Percentiles rank a stretch among this genome's conserved stretches.
Conservation (phyloP, 805 yeast species). For the Wickerhamiella brachini region DNA sequence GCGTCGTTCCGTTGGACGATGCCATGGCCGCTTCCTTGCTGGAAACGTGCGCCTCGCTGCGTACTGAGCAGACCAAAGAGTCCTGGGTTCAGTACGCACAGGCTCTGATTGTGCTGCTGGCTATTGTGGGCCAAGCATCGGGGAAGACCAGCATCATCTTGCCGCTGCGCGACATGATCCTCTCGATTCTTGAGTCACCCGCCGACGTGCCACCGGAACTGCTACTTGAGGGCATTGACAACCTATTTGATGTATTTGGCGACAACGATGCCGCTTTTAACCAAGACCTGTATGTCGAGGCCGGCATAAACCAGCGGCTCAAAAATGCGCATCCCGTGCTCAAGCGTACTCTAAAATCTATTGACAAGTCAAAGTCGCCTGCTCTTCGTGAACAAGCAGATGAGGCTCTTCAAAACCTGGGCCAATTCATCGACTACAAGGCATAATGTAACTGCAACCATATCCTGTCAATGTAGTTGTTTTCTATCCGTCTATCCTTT, state of each 20-base stretch:
- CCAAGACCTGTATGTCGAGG: slow-evolving; percentile 45
- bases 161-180: slow-evolving; percentile 5
- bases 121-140: background rate
- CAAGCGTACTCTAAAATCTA: slow-evolving; percentile 40
- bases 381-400: slow-evolving; percentile 49
- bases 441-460: background rate
- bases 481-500: too few species aligned
- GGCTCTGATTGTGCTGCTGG: background rate
- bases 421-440: slow-evolving; percentile 70
- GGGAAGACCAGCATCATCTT: background rate
- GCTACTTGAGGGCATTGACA: slow-evolving; percentile 47
- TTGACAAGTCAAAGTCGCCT: slow-evolving; percentile 50
- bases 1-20: slow-evolving; percentile 7
- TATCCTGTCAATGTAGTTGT: too few species aligned
- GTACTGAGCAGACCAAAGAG: background rate
- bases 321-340: slow-evolving; percentile 33
- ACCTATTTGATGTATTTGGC: slow-evolving; percentile 64
- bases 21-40: background rate
- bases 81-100: background rate
- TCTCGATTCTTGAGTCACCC: slow-evolving; percentile 8
- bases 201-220: slow-evolving; percentile 27
- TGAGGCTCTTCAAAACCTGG: slow-evolving; percentile 52
- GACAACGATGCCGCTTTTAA: slow-evolving; percentile 53
- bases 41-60: background rate
- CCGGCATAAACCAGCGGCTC: slow-evolving; percentile 32